Evolutionary conservation across 768 basidiomycete genomes (phyloP).

Genomic region (Rhizopogon vinicolor): DNA sequence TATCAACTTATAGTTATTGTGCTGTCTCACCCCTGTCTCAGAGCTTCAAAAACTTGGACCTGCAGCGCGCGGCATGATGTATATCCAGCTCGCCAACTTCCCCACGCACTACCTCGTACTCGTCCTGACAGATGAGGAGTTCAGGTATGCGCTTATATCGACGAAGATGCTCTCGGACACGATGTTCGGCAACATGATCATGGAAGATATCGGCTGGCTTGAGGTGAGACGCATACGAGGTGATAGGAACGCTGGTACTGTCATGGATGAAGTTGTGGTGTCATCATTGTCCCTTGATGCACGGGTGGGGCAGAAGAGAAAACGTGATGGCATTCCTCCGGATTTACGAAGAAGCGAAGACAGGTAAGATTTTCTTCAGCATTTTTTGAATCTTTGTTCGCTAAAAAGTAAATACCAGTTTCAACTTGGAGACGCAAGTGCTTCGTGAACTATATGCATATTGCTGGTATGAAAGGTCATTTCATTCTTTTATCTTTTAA

Average conservation of each 20-base stretch:
- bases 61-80: conserved; percentile 56
- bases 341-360: conserved; percentile 19
- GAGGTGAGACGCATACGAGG: conserved; percentile 65
- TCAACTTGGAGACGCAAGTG: conserved; percentile 68
- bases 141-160: conserved; percentile 79
- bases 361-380: conserved; percentile 13
- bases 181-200: conserved; percentile 54
- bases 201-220: conserved; percentile 79
- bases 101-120: conserved; percentile 82
- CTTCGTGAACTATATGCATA: conserved; percentile 80
- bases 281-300: conserved; percentile 12
- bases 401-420: conserved; percentile 27
- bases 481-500: conserved; percentile 5
- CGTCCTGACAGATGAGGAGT: conserved; percentile 71
- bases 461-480: conserved; percentile 59
- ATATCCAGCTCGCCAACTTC: conserved; percentile 74
- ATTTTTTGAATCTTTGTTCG: conserved; percentile 1
- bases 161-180: conserved; percentile 51
- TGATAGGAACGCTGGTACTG: conserved; percentile 24
- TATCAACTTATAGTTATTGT: background rate
- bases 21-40: conserved; percentile 20
- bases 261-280: conserved; percentile 8
- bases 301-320: conserved; percentile 25
- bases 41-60: conserved; percentile 72
- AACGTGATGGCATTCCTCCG: conserved; percentile 13